Percentiles rank a stretch among this genome's conserved stretches.
phyloP scores from a whole-genome alignment of 2,329 filamentous ascomycete species.

The Exophiala dermatitidis region DNA sequence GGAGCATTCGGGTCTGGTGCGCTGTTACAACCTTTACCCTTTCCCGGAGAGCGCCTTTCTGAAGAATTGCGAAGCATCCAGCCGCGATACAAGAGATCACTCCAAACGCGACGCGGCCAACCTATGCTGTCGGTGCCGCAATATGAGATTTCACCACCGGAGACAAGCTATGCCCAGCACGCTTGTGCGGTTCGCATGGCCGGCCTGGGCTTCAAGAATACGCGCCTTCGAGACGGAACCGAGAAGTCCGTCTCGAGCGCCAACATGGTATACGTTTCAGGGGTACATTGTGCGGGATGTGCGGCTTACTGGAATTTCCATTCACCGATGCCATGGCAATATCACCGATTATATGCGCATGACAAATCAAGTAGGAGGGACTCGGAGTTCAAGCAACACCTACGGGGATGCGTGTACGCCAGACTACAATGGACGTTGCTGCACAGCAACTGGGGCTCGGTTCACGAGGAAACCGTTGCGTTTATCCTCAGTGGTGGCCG shows the following conservation, averaged over 20 bases:
- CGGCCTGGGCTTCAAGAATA: conserved; percentile 1
- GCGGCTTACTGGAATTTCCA: conserved; percentile 19
- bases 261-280: background rate
- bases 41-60: background rate
- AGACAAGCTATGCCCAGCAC: conserved; percentile 15
- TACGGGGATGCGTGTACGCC: conserved; percentile 13
- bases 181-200: background rate
- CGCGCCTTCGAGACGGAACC: too few species aligned
- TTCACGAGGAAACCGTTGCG: too few species aligned
- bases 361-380: background rate
- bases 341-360: conserved; percentile 11
- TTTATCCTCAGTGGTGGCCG: too few species aligned
- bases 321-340: conserved; percentile 13
- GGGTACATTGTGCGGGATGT: conserved; percentile 11
- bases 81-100: background rate
- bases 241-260: too few species aligned
- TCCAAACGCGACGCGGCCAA: conserved; percentile 11
- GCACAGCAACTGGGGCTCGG: background rate
- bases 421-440: conserved; percentile 8
- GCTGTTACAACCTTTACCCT: background rate
- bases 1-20: too few species aligned
- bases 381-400: conserved; percentile 6
- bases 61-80: conserved; percentile 5
- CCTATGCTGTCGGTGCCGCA: background rate
- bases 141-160: conserved; percentile 7